Percentiles rank a stretch among this genome's conserved stretches.
Conservation (phyloP, 352 stramenopile genomes). For the Phytophthora meadii region DNA sequence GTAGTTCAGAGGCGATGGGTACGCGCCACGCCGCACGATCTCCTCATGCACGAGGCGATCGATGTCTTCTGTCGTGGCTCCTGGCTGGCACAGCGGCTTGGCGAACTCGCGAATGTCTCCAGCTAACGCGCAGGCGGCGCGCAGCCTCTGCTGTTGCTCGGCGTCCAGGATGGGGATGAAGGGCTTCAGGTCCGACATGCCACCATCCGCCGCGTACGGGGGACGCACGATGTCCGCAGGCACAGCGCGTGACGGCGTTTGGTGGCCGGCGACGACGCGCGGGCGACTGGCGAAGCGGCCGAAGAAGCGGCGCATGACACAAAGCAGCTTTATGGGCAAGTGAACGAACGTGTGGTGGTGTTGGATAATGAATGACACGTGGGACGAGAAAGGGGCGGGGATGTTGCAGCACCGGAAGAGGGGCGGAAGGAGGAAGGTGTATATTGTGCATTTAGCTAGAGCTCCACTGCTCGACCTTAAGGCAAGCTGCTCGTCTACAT, state of each 20-base stretch:
- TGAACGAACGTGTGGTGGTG: background rate
- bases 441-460: too few relatives aligned
- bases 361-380: background rate
- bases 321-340: too few relatives aligned
- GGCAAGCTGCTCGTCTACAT: slow-evolving; percentile 13
- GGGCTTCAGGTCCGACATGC: slow-evolving; percentile 70
- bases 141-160: slow-evolving; percentile 69
- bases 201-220: slow-evolving; percentile 66
- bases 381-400: slow-evolving; percentile 14
- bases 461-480: too few relatives aligned
- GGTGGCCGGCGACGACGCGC: slow-evolving; percentile 52
- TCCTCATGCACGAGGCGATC: slow-evolving; percentile 93
- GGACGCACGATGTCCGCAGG: slow-evolving; percentile 62
- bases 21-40: slow-evolving; percentile 87
- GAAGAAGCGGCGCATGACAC: slow-evolving; percentile 45
- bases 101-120: slow-evolving; percentile 86
- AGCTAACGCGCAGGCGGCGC: slow-evolving; percentile 74
- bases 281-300: slow-evolving; percentile 35
- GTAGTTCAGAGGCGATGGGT: slow-evolving; percentile 94
- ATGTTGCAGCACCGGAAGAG: slow-evolving; percentile 7
- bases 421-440: background rate
- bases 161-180: slow-evolving; percentile 85
- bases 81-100: slow-evolving; percentile 72
- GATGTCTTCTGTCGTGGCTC: slow-evolving; percentile 94
- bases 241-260: slow-evolving; percentile 60